Evolutionary conservation across 2,329 filamentous ascomycete genomes (phyloP), one percentile per base, ranked within the genome.

Genomic region (Aspergillus tamarii): DNA sequence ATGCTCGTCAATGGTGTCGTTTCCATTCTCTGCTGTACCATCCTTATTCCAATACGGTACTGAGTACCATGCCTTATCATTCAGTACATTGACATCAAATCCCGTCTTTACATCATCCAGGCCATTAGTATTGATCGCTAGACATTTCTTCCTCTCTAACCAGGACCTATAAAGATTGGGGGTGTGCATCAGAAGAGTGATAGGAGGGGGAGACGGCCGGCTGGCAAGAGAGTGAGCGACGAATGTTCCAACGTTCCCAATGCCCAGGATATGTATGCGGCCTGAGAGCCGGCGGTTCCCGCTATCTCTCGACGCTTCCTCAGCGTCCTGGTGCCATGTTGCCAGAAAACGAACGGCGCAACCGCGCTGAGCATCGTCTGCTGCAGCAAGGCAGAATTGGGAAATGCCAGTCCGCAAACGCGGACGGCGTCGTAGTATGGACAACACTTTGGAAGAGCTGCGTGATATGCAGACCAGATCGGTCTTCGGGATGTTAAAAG

Each of bases 191-290:
- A 96, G 84, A 8, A 96, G 84, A 0, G 91, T 93, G 43, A 97
- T 85, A 0, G 91, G 91, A 5, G 92, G 92, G 3, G 85, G 84
- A 23, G 56, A 96, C 84, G 1, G 90, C 88, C 12, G 91, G 90
- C 11, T 84, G 82, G 26, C 85, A 74, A 96, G 81, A 26, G 87
- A 87, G 73, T 89, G 88, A 39, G 93, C 92, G 65, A 93, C 87
- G 23, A 96, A 85, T 53, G 88, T 88, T 16, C 93, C 92, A 10
- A 96, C 83, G 72, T 92, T 94, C 32, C 93, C 93, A 6, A 90
- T 74, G 7, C 93, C 93, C 6, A 96, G 80, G 59, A 96, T 83
- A 72, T 94, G 87, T 57, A 70, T 70, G 57, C 67, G 67, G 64
- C 81, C 77, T 8, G 75, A 76, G 45, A 78, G 61, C 39, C 68